Percentiles rank a stretch among this genome's conserved stretches.
phyloP scores from a whole-genome alignment of 75 land plant species.

The Azolla pinnata region DNA sequence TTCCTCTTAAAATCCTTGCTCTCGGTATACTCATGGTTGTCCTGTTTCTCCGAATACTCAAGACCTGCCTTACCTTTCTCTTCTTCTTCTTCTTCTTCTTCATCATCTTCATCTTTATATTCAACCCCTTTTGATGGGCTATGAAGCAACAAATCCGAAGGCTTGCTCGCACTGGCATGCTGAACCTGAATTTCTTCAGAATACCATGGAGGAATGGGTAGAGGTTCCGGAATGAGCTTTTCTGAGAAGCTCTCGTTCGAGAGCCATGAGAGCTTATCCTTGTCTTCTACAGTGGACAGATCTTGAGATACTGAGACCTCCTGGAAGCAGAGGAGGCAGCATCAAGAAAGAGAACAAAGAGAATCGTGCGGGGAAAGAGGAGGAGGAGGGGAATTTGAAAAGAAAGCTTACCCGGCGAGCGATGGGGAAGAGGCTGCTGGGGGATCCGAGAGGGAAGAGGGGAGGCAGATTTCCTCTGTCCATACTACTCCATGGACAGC shows the following conservation, averaged over 20 bases:
- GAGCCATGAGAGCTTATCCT: constrained; percentile 11
- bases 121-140: constrained; percentile 3
- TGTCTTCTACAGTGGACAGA: too few relatives aligned
- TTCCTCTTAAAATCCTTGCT: constrained; percentile 5
- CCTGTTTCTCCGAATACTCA: constrained; percentile 1
- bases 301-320: background rate
- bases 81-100: background rate
- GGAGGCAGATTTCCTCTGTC: too few relatives aligned
- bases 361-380: too few relatives aligned
- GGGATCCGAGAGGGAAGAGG: too few relatives aligned
- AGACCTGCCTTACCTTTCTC: background rate
- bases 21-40: constrained; percentile 2
- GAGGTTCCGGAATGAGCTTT: constrained; percentile 17
- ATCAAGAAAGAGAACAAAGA: background rate
- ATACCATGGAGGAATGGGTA: constrained; percentile 6
- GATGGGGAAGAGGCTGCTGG: too few relatives aligned
- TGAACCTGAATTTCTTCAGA: background rate
- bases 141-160: constrained; percentile 1
- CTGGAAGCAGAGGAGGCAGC: background rate
- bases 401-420: too few relatives aligned
- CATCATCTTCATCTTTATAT: constrained; percentile 6
- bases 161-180: background rate
- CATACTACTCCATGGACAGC: too few relatives aligned
- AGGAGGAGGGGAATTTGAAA: too few relatives aligned
- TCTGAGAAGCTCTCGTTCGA: constrained; percentile 29